Percentiles rank a stretch among this genome's conserved stretches.
Conservation (phyloP, 345 rosid genomes). For the Dipteronia sinensis region DNA sequence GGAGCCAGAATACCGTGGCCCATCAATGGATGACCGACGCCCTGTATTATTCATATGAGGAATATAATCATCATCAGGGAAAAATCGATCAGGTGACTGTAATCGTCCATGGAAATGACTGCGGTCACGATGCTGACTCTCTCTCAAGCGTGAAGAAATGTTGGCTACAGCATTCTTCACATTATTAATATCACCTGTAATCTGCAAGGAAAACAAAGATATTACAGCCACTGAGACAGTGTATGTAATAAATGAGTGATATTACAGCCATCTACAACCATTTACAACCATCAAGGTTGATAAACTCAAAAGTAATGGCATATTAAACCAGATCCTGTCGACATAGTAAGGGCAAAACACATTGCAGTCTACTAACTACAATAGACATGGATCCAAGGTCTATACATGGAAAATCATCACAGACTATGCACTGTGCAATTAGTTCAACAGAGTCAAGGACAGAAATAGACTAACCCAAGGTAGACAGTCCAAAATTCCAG, state of each 20-base stretch:
- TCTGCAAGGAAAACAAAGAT: conserved; percentile 44
- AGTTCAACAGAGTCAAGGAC: conserved; percentile 11
- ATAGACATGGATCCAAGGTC: neutral
- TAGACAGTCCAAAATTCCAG: neutral
- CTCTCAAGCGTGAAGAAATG: conserved; percentile 85
- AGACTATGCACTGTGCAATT: neutral
- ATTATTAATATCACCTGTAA: conserved; percentile 75
- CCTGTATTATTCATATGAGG: conserved; percentile 53
- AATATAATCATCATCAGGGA: conserved; percentile 75
- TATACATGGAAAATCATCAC: neutral
- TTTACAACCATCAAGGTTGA: neutral
- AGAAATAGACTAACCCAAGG: neutral
- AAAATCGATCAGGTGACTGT: conserved; percentile 74
- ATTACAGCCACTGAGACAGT: neutral
- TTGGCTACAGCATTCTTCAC: conserved; percentile 80
- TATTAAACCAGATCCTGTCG: neutral
- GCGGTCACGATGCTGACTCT: conserved; percentile 97
- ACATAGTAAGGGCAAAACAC: neutral
- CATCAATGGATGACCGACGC: conserved; percentile 62
- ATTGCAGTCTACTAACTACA: neutral
- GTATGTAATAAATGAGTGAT: neutral
- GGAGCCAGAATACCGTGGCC: conserved; percentile 50
- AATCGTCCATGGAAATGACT: conserved; percentile 72
- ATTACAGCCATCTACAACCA: neutral
- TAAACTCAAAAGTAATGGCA: neutral